A percentile compares a stretch with the other conserved stretches of the same genome.
Conservation (phyloP, 345 rosid genomes). For the Pistacia atlantica region DNA sequence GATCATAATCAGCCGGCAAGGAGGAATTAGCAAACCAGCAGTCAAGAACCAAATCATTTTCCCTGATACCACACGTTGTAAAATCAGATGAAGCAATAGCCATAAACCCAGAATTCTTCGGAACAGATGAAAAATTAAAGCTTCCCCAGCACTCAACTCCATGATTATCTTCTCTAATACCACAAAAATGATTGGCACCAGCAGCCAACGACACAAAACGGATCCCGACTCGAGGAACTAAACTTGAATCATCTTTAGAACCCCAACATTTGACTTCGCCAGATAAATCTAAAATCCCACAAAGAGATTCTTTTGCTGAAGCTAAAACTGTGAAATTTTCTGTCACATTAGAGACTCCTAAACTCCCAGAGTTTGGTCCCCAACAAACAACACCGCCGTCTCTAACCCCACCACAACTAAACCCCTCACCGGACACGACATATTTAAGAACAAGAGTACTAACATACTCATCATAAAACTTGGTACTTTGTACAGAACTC, state of each 20-base stretch:
- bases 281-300: conserved; percentile 58
- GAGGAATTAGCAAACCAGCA: conserved; percentile 72
- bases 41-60: conserved; percentile 82
- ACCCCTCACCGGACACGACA: conserved; percentile 82
- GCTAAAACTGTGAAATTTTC: conserved; percentile 51
- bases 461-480: conserved; percentile 48
- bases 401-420: conserved; percentile 79
- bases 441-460: conserved; percentile 51
- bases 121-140: conserved; percentile 60
- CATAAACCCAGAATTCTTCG: conserved; percentile 71
- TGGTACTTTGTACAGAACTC: conserved; percentile 35
- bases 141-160: conserved; percentile 89
- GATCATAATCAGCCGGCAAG: conserved; percentile 50
- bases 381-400: conserved; percentile 78
- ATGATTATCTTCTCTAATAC: conserved; percentile 78
- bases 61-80: conserved; percentile 76
- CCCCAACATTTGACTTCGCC: conserved; percentile 75
- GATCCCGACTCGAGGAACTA: conserved; percentile 32
- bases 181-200: conserved; percentile 80
- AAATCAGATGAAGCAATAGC: conserved; percentile 91
- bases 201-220: conserved; percentile 63
- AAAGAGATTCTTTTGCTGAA: conserved; percentile 53
- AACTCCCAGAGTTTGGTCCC: conserved; percentile 61
- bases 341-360: conserved; percentile 48
- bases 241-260: conserved; percentile 37